Evolutionary conservation across 2,329 filamentous ascomycete species (phyloP).

Genomic region (Harringtonia lauricola): DNA sequence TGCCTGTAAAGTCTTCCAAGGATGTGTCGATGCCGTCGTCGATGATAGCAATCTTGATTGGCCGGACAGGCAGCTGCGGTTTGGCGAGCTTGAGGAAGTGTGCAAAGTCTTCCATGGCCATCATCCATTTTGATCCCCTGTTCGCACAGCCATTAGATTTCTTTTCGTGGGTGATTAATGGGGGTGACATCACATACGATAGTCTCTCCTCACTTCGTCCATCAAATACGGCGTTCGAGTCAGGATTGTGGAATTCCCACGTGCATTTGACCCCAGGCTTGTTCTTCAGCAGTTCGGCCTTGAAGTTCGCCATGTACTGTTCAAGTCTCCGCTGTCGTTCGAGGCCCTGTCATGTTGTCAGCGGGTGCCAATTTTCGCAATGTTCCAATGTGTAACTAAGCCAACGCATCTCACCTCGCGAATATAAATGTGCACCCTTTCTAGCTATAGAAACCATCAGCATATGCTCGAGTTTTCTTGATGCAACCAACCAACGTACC

Average conservation of each 20-base stretch:
- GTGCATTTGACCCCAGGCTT: neutral
- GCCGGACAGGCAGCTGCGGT: neutral
- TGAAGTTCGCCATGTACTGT: conserved; percentile 1
- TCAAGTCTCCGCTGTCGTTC: neutral
- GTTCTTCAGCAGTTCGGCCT: neutral
- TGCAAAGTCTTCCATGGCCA: conserved; percentile 1
- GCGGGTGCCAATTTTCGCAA: neutral
- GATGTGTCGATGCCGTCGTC: conserved; percentile 7
- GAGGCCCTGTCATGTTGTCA: neutral
- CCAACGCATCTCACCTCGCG: conserved; percentile 1
- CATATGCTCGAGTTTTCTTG: too few species aligned
- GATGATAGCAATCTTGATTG: conserved; percentile 6
- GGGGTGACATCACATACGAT: neutral
- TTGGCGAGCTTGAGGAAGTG: conserved; percentile 1
- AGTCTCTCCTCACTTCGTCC: neutral
- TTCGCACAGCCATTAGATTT: neutral
- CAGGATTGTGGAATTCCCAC: neutral
- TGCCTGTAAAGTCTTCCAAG: conserved; percentile 3
- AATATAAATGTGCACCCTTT: conserved; percentile 1
- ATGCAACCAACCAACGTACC: neutral
- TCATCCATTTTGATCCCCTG: conserved; percentile 6
- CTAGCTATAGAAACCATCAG: neutral
- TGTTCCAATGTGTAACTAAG: too few species aligned
- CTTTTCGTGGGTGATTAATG: neutral
- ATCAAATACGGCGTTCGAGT: conserved; percentile 1